These are phyloP conservation scores for Larix kaempferi DNA, from an alignment of 75 land plant species.

Conservation along the genomic window DNA sequence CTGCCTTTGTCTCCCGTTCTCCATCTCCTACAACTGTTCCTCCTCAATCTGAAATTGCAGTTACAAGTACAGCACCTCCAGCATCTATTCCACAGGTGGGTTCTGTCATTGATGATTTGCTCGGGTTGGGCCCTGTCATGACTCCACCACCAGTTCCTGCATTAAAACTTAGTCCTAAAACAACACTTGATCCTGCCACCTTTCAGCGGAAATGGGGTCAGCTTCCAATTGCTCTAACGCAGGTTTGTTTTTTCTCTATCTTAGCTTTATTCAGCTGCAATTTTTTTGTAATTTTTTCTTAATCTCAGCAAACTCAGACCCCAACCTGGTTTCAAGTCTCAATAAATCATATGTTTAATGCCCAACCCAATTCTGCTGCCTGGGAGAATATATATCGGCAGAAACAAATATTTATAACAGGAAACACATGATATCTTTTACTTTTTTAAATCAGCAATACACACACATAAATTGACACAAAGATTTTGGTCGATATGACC, in stretches of 20 bases:
- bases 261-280: neutral
- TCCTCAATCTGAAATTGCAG: constrained; percentile 17
- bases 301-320: too few species aligned
- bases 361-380: too few species aligned
- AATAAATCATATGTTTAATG: too few species aligned
- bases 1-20: constrained; percentile 9
- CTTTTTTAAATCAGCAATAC: too few species aligned
- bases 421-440: too few species aligned
- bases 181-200: constrained; percentile 72
- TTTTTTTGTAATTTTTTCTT: too few species aligned
- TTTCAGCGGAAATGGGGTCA: constrained; percentile 98
- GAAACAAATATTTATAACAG: too few species aligned
- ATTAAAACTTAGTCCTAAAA: constrained; percentile 71
- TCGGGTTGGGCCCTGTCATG: constrained; percentile 54
- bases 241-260: constrained; percentile 42
- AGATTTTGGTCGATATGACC: too few species aligned
- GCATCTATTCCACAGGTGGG: constrained; percentile 17
- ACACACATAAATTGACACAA: too few species aligned
- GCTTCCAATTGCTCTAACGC: constrained; percentile 60
- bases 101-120: constrained; percentile 81
- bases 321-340: too few species aligned
- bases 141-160: constrained; percentile 38
- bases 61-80: constrained; percentile 17
- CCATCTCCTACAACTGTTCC: constrained; percentile 22
- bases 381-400: too few species aligned